These are phyloP conservation scores for Penicillium capsulatum DNA, from an alignment of 2,329 filamentous ascomycete genomes.

Conservation along the genomic window DNA sequence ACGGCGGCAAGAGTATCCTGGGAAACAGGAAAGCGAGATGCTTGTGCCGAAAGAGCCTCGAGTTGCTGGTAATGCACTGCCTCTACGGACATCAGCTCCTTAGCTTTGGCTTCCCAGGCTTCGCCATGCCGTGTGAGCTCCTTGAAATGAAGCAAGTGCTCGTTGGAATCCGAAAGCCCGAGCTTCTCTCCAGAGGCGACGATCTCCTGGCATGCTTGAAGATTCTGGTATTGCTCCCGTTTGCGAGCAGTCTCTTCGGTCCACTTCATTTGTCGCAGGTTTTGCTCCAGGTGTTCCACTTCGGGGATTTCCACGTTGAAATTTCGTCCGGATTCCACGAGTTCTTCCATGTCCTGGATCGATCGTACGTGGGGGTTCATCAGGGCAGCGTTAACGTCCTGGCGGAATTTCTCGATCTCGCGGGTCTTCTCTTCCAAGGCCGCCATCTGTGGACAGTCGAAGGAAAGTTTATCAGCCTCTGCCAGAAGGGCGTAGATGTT, in stretches of 20 bases:
- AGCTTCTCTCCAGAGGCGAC: conserved; percentile 74
- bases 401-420: conserved; percentile 79
- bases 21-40: conserved; percentile 73
- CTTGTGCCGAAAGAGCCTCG: conserved; percentile 83
- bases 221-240: conserved; percentile 62
- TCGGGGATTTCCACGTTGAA: conserved; percentile 93
- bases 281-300: conserved; percentile 72
- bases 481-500: conserved; percentile 81
- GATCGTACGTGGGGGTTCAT: conserved; percentile 61
- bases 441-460: conserved; percentile 86
- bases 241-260: conserved; percentile 69
- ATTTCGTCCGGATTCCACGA: conserved; percentile 81
- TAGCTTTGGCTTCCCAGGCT: conserved; percentile 88
- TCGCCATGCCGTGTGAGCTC: conserved; percentile 73
- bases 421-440: conserved; percentile 80
- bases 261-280: conserved; percentile 85
- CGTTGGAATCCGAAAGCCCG: conserved; percentile 73
- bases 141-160: conserved; percentile 69
- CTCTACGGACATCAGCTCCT: conserved; percentile 88
- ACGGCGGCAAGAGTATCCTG: conserved; percentile 74
- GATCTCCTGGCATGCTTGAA: conserved; percentile 74
- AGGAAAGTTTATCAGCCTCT: conserved; percentile 80
- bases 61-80: conserved; percentile 90
- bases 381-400: conserved; percentile 66
- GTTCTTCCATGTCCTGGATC: conserved; percentile 74